A percentile compares a stretch with the other conserved stretches of the same genome.
Evolutionary conservation across 2,329 filamentous ascomycete species (phyloP).

Genomic region (Ophiostoma montium): DNA sequence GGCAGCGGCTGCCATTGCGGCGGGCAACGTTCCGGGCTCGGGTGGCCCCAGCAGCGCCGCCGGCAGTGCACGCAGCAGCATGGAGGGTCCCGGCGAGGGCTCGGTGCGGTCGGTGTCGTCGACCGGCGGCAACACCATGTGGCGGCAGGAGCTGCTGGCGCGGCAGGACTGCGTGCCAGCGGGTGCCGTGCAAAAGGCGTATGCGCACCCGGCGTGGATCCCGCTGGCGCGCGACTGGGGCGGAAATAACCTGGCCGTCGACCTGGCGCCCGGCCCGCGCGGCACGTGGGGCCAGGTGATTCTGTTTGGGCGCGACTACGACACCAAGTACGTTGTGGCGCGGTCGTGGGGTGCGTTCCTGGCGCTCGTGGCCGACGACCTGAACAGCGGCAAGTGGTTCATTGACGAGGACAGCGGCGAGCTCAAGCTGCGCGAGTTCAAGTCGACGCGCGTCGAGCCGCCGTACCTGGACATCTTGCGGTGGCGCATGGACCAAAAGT

Average conservation of each 20-base stretch:
- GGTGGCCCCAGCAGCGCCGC: constrained; percentile 55
- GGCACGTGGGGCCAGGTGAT: constrained; percentile 96
- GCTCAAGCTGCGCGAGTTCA: constrained; percentile 86
- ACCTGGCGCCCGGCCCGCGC: constrained; percentile 76
- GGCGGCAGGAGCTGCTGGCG: constrained; percentile 72
- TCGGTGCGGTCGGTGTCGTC: constrained; percentile 18
- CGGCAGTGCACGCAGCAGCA: constrained; percentile 50
- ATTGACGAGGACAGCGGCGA: constrained; percentile 88
- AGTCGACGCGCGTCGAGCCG: constrained; percentile 75
- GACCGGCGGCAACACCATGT: constrained; percentile 40
- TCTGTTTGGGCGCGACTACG: constrained; percentile 91
- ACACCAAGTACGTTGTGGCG: constrained; percentile 94
- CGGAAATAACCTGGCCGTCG: constrained; percentile 90
- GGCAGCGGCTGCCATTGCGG: constrained; percentile 32
- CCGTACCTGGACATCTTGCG: constrained; percentile 87
- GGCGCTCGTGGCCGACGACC: constrained; percentile 75
- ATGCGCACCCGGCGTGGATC: constrained; percentile 91
- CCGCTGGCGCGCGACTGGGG: constrained; percentile 95
- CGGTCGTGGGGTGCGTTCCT: constrained; percentile 84
- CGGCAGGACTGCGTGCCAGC: constrained; percentile 81
- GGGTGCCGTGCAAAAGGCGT: constrained; percentile 77
- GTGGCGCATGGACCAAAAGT: constrained; percentile 93
- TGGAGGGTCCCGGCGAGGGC: constrained; percentile 40
- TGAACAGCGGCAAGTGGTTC: constrained; percentile 77
- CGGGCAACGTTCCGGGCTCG: constrained; percentile 27